Percentiles rank a stretch among this genome's conserved stretches.
Evolutionary conservation across 2,329 filamentous ascomycete species (phyloP).

Genomic region (Aspergillus uvarum): DNA sequence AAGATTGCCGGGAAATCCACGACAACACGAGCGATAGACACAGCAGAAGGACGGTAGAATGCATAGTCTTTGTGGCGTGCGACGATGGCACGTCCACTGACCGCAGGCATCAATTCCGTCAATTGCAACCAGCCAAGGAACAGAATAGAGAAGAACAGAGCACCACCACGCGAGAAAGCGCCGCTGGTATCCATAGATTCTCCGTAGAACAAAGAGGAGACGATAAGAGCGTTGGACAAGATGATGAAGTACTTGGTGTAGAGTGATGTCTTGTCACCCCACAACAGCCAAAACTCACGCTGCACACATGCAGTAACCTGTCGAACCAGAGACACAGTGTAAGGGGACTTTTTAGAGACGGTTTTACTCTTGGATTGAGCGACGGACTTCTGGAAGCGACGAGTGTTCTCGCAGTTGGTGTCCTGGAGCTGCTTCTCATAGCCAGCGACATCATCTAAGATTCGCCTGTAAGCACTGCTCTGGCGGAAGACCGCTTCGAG

Average conservation of each 20-base stretch:
- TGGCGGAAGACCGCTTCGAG: slow-evolving; percentile 66
- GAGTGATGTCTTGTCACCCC: slow-evolving; percentile 71
- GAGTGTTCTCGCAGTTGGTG: slow-evolving; percentile 60
- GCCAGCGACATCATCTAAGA: slow-evolving; percentile 60
- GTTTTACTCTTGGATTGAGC: slow-evolving; percentile 64
- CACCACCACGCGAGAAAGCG: slow-evolving; percentile 63
- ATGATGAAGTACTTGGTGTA: slow-evolving; percentile 80
- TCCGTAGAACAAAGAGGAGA: slow-evolving; percentile 76
- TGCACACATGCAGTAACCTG: slow-evolving; percentile 64
- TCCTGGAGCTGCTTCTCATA: slow-evolving; percentile 60
- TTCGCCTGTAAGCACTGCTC: slow-evolving; percentile 60
- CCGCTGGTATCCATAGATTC: slow-evolving; percentile 59
- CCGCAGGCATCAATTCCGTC: slow-evolving; percentile 74
- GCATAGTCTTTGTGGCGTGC: slow-evolving; percentile 67
- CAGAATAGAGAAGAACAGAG: slow-evolving; percentile 65
- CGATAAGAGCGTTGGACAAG: slow-evolving; percentile 70
- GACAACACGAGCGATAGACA: slow-evolving; percentile 61
- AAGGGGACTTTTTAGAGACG: slow-evolving; percentile 67
- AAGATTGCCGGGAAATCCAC: slow-evolving; percentile 63
- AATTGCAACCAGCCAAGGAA: slow-evolving; percentile 72
- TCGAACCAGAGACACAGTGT: slow-evolving; percentile 71
- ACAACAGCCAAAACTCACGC: slow-evolving; percentile 76
- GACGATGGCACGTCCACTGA: slow-evolving; percentile 68
- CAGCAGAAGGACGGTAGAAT: slow-evolving; percentile 68
- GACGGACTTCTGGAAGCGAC: slow-evolving; percentile 65